phyloP scores from a whole-genome alignment of 208 protist genomes.

The Acanthamoeba comandoni region DNA sequence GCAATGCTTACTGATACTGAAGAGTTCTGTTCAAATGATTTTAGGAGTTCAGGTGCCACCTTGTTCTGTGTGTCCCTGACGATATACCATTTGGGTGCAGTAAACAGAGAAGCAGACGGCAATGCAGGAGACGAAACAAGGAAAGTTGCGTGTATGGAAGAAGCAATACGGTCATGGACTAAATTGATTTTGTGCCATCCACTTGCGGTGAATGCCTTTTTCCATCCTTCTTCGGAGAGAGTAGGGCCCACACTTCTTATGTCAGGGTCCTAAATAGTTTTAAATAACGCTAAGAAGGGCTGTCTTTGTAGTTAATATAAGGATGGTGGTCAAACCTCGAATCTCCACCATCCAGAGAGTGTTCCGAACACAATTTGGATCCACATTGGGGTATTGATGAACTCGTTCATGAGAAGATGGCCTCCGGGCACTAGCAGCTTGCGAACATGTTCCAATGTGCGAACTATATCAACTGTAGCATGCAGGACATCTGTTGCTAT shows the following conservation, averaged over 20 bases:
- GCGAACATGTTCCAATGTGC: slow-evolving; percentile 56
- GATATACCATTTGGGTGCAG: neutral
- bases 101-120: neutral
- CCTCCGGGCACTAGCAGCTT: slow-evolving; percentile 64
- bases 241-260: slow-evolving; percentile 30
- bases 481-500: slow-evolving; percentile 74
- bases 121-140: neutral
- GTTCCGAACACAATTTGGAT: slow-evolving; percentile 75
- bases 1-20: too few species aligned
- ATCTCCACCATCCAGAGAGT: slow-evolving; percentile 76
- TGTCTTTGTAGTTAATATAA: too few species aligned
- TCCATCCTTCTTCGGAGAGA: slow-evolving; percentile 8
- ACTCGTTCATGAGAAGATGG: slow-evolving; percentile 68
- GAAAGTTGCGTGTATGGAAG: slow-evolving; percentile 20
- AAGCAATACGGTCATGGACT: slow-evolving; percentile 1
- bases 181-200: neutral
- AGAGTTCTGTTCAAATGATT: too few species aligned
- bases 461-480: slow-evolving; percentile 68
- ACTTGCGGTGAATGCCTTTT: slow-evolving; percentile 16
- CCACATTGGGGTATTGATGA: slow-evolving; percentile 23
- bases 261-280: slow-evolving; percentile 62
- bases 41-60: neutral
- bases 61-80: neutral
- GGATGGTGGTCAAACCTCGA: too few species aligned
- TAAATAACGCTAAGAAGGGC: too few species aligned